Evolutionary conservation across 2,329 filamentous ascomycete species (phyloP).

Genomic region (Ambrosiella cleistominuta): DNA sequence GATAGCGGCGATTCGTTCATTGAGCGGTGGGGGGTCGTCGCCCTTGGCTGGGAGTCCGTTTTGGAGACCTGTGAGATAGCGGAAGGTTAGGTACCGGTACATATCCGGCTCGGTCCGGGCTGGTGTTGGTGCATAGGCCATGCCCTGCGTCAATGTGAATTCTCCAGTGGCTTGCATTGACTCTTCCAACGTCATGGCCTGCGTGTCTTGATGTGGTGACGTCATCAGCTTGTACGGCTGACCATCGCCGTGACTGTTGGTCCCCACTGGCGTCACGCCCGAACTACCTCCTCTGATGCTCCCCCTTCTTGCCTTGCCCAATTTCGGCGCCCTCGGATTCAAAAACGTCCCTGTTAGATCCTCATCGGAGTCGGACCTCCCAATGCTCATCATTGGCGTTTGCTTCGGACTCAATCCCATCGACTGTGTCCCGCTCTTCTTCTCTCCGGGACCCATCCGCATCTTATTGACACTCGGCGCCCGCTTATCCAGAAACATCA

Average conservation of each 20-base stretch:
- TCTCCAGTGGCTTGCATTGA: conserved; percentile 38
- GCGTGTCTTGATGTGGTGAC: conserved; percentile 24
- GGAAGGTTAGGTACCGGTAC: conserved; percentile 38
- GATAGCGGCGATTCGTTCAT: conserved; percentile 30
- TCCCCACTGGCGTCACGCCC: background rate
- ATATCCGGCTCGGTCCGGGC: conserved; percentile 30
- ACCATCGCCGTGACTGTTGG: background rate
- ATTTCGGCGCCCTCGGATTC: conserved; percentile 5
- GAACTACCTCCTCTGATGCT: background rate
- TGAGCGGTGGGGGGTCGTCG: conserved; percentile 20
- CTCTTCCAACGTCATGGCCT: conserved; percentile 36
- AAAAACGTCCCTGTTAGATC: conserved; percentile 45
- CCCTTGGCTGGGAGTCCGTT: conserved; percentile 22
- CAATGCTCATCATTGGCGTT: conserved; percentile 34
- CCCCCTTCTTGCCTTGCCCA: background rate
- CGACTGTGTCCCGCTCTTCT: conserved; percentile 14
- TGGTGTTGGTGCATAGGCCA: conserved; percentile 42
- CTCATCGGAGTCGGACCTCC: conserved; percentile 47
- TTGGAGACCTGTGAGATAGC: conserved; percentile 39
- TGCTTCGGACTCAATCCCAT: conserved; percentile 30
- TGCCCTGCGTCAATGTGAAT: conserved; percentile 43
- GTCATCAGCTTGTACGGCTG: conserved; percentile 16
- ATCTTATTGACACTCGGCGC: conserved; percentile 1
- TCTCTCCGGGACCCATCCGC: background rate
- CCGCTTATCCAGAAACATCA: conserved; percentile 46